A percentile compares a stretch with the other conserved stretches of the same genome.
Conservation (phyloP, 2,329 filamentous ascomycete species). For the Lasiodiplodia sp. region DNA sequence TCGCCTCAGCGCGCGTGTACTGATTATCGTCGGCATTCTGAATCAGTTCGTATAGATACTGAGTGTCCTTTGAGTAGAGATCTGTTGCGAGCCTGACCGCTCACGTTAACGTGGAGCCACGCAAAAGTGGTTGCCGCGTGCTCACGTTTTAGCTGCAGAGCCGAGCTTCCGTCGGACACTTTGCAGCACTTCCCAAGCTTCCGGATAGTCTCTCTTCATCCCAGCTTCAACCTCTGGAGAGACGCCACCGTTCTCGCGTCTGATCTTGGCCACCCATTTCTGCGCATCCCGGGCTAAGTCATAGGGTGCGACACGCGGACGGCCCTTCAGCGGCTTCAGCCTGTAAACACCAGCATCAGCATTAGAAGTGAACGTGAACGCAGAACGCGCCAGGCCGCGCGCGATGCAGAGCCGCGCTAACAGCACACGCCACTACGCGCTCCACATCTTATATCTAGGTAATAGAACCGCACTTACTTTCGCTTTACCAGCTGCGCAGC, state of each 20-base stretch:
- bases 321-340: too few relatives aligned
- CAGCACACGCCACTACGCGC: too few relatives aligned
- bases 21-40: constrained; percentile 55
- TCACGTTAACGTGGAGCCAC: background rate
- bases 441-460: too few relatives aligned
- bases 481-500: too few relatives aligned
- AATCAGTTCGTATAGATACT: constrained; percentile 42
- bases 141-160: background rate
- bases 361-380: too few relatives aligned
- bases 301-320: too few relatives aligned
- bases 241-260: background rate
- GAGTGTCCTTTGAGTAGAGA: constrained; percentile 33
- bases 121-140: background rate
- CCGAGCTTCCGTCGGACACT: background rate
- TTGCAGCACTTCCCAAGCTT: background rate
- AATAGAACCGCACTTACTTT: too few relatives aligned
- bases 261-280: background rate
- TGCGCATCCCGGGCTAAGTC: background rate
- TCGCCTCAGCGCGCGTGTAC: constrained; percentile 33
- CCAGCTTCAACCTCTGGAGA: background rate
- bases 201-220: background rate
- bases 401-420: too few relatives aligned
- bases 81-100: background rate
- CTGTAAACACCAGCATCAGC: too few relatives aligned
- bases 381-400: too few relatives aligned